phyloP scores from a whole-genome alignment of 2,329 filamentous ascomycete genomes.

The Aspergillus jensenii region DNA sequence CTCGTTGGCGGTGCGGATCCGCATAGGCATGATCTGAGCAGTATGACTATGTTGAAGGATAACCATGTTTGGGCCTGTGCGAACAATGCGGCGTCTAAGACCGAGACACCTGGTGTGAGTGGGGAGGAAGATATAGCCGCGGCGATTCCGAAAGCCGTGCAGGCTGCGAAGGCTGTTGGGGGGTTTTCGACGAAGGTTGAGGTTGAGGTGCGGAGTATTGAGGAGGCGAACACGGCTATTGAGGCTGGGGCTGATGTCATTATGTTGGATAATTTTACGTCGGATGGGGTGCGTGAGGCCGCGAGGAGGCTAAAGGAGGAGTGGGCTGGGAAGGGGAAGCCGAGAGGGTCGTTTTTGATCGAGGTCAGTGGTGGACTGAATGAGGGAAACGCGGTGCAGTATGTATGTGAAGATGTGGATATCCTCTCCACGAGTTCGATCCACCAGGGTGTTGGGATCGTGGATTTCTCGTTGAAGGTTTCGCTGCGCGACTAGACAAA shows the following conservation, averaged over 20 bases:
- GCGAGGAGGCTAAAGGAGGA: slow-evolving; percentile 74
- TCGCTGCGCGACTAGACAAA: slow-evolving; percentile 29
- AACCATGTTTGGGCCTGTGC: slow-evolving; percentile 94
- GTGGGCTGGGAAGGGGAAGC: slow-evolving; percentile 70
- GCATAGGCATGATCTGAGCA: slow-evolving; percentile 85
- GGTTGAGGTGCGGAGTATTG: slow-evolving; percentile 87
- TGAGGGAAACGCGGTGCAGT: slow-evolving; percentile 76
- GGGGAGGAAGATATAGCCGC: slow-evolving; percentile 38
- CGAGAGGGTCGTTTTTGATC: slow-evolving; percentile 62
- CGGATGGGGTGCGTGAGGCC: slow-evolving; percentile 72
- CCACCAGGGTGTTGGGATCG: slow-evolving; percentile 88
- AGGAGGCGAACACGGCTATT: slow-evolving; percentile 88
- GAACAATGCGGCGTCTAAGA: slow-evolving; percentile 31
- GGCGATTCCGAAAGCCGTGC: slow-evolving; percentile 82
- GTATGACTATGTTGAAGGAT: slow-evolving; percentile 99
- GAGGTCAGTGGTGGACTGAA: slow-evolving; percentile 92
- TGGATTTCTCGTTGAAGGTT: slow-evolving; percentile 97
- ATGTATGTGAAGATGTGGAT: slow-evolving; percentile 77
- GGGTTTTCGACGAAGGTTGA: slow-evolving; percentile 94
- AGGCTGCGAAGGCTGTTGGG: slow-evolving; percentile 76
- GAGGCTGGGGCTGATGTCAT: slow-evolving; percentile 88
- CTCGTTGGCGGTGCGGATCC: slow-evolving; percentile 87
- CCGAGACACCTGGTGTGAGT: slow-evolving; percentile 16
- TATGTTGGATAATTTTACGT: slow-evolving; percentile 95
- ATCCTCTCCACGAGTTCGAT: slow-evolving; percentile 96